Base-by-base conservation (phyloP, 106 monocot genomes). In the Platanthera guangdongensis region DNA sequence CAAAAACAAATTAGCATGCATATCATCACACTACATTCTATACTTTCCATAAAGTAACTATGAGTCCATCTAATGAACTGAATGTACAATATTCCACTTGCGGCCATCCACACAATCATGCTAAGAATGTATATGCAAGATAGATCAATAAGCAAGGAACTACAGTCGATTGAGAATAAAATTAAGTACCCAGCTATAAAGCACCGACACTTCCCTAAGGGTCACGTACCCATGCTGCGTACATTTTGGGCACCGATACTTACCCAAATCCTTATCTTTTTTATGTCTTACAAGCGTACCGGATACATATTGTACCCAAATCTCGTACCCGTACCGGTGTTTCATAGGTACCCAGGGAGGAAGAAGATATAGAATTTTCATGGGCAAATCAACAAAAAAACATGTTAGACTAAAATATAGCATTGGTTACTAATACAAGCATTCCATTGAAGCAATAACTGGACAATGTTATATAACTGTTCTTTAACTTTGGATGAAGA, bases 401-500 rank as follows among this genome's bases (percentile, higher is more conserved):
- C 11, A 72, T 47, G 12, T 73, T 25, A 25, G 50, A 71, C 7
- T 19, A 8, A 47, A 64, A 48, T 70, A 70, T 46, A 25, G 49
- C 47, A 78, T 59, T 59, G 32, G 16, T 22, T 50, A 76, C 8
- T 47, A 32, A 47, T 71, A 60, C 16, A 72, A 50, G 9, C 28
- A 53, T 16, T 32, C 73, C 60, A 77, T 72, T 32, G 64, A 74
- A 28, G 52, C 73, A 25, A 47, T 47, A 22, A 49, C 14, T 65
- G 14, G 51, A 50, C 48, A 47, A 53, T 13, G 49, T 54, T 10
- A 18, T 45, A 63, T 28, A 39, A 52, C 30, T 75, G n/a, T 64
- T 51, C 67, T 28, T 78, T 82, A 49, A 45, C 6, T 46, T 52
- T 60, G 62, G 5, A 30, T 52, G 5, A 57, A 7, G 64, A 81